phyloP scores from a whole-genome alignment of 2,329 filamentous ascomycete species.

The Daldinia sp. region DNA sequence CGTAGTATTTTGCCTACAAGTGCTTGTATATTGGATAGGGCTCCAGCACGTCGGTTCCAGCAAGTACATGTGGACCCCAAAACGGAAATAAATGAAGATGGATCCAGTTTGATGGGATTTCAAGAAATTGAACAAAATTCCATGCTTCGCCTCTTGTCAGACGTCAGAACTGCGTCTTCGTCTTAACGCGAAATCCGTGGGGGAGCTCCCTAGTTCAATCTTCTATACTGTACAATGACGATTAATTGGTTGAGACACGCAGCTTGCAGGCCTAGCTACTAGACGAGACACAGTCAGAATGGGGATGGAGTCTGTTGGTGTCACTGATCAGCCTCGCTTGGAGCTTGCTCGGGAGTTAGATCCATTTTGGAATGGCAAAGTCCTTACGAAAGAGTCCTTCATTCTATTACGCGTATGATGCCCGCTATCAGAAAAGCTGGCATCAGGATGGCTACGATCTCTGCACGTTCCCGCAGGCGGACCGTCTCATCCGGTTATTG shows the following conservation, averaged over 20 bases:
- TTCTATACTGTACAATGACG: conserved; percentile 6
- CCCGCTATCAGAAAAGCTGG: conserved; percentile 21
- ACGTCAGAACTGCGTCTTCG: conserved; percentile 28
- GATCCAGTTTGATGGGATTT: conserved; percentile 27
- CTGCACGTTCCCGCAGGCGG: conserved; percentile 12
- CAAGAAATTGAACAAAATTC: conserved; percentile 29
- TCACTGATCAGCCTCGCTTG: conserved; percentile 22
- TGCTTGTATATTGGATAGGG: conserved; percentile 12
- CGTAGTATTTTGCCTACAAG: conserved; percentile 2
- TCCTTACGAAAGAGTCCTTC: conserved; percentile 10
- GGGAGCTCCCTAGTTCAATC: conserved; percentile 2
- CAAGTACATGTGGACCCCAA: conserved; percentile 9
- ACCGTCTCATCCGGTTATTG: conserved; percentile 18
- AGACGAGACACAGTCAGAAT: conserved; percentile 12
- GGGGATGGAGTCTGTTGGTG: conserved; percentile 7
- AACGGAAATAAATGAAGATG: conserved; percentile 4
- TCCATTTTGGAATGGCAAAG: conserved; percentile 20
- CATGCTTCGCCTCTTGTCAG: conserved; percentile 34
- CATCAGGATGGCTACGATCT: conserved; percentile 27
- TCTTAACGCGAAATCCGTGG: conserved; percentile 15
- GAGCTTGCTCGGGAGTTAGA: conserved; percentile 28
- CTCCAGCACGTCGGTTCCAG: neutral
- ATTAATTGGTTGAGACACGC: conserved; percentile 21
- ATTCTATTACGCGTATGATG: conserved; percentile 23
- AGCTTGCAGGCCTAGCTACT: conserved; percentile 2